These are phyloP conservation scores for Talaromyces wortmannii DNA, from an alignment of 495 filamentous ascomycete genomes.

Conservation along the genomic window DNA sequence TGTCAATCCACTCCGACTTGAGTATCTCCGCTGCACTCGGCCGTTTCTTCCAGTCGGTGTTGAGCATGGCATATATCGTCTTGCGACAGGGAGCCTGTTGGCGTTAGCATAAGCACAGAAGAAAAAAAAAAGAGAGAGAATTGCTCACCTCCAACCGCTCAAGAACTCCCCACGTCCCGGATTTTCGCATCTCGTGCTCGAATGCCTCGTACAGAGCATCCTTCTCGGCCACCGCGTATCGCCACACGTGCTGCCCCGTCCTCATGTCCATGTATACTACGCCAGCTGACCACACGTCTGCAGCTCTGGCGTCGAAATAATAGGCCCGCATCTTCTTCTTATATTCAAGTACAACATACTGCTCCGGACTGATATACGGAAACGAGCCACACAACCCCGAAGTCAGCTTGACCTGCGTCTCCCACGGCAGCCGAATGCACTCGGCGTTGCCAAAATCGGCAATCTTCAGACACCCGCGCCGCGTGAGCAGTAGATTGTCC, in stretches of 20 bases:
- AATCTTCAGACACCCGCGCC: constrained; percentile 3
- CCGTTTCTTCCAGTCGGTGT: background rate
- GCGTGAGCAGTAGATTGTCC: constrained; percentile 6
- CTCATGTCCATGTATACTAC: constrained; percentile 7
- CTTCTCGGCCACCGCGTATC: background rate
- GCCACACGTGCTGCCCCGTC: constrained; percentile 5
- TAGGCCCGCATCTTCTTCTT: background rate
- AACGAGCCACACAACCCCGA: constrained; percentile 6
- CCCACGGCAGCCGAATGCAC: constrained; percentile 6
- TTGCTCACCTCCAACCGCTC: constrained; percentile 1
- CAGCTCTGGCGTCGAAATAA: constrained; percentile 3
- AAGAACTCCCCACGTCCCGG: background rate
- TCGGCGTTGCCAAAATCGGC: constrained; percentile 7
- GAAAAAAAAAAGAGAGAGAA: background rate
- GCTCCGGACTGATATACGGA: constrained; percentile 7
- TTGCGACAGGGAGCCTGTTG: constrained; percentile 1
- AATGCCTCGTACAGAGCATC: constrained; percentile 1
- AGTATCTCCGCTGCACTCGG: background rate
- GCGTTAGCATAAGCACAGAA: background rate
- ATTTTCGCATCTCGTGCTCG: background rate
- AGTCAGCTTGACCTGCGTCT: background rate
- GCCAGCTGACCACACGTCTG: constrained; percentile 7
- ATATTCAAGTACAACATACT: constrained; percentile 1
- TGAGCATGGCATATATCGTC: constrained; percentile 5
- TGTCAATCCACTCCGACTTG: constrained; percentile 3